Evolutionary conservation across 139 green algal species (phyloP), one percentile per base, ranked within the genome.

Genomic region (Haematococcus lacustris): DNA sequence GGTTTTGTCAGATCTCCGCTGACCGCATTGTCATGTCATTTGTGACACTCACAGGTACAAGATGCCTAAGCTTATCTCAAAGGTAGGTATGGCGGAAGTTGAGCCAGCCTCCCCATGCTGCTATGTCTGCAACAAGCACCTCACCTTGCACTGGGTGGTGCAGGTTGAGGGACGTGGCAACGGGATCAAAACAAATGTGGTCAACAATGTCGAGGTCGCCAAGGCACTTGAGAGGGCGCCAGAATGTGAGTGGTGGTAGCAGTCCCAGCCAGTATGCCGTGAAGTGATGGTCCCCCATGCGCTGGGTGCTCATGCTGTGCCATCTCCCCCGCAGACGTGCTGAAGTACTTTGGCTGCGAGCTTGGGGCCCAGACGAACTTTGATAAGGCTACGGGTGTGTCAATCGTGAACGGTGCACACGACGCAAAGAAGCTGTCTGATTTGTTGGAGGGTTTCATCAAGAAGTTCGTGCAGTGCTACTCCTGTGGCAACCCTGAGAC

Each of bases 391-490:
- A 92, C 81, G 0, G 93, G 91, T 39, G 94, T 83, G 1, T 93
- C 80, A 28, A 99, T 98, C 57, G 94, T 98, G 35, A 99, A 99
- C 73, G 95, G 95, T 4, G 80, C 84, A 0, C 84, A 89, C 47
- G 86, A 91, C 66, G 66, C 76, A 43, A 68, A 63, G 37, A 74
- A 74, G 79, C 90, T 99, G 33, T 75, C 75, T 0, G 88, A 97
- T 77, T 79, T 97, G 34, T 80, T 98, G 26, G 95, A 99, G 84
- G 82, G 76, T 2, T 99, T 99, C 79, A 99, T 98, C 85, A 98
- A 99, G 80, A 93, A 92, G 76, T 99, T 96, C 70, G 95, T 99
- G 51, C 93, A 98, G 84, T 99, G 95, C 88, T 97, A 97, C 76
- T 87, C 79, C 60, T 99, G 95, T 77, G 92, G 93, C 75, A 99